These are phyloP conservation scores for Myxozyma nipponensis DNA, from an alignment of 805 yeast genomes.

Conservation along the genomic window DNA sequence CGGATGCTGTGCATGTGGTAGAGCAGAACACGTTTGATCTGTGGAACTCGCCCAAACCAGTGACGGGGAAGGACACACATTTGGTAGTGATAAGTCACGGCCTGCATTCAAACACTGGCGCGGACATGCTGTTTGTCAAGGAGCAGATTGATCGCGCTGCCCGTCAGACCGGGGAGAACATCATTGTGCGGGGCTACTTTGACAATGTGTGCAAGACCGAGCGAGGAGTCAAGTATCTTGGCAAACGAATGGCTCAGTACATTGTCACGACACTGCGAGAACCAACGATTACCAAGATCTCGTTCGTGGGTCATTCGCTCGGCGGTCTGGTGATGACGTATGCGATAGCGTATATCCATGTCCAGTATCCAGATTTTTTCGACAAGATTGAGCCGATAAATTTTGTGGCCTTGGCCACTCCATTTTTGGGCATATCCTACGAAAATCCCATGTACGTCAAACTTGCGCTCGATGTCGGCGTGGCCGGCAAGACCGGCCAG, in stretches of 20 bases:
- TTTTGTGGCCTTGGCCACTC: conserved; percentile 81
- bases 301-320: conserved; percentile 88
- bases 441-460: conserved; percentile 87
- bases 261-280: conserved; percentile 40
- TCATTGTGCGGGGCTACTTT: conserved; percentile 76
- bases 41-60: conserved; percentile 68
- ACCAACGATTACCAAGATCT: conserved; percentile 49
- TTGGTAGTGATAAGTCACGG: conserved; percentile 88
- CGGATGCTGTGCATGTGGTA: conserved; percentile 33
- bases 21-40: conserved; percentile 58
- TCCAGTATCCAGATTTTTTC: conserved; percentile 66
- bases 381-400: conserved; percentile 63
- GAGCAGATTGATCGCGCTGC: conserved; percentile 65
- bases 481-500: conserved; percentile 89
- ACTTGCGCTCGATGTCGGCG: conserved; percentile 77
- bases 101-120: conserved; percentile 79
- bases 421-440: conserved; percentile 78
- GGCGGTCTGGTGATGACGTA: conserved; percentile 92
- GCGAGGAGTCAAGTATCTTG: conserved; percentile 78
- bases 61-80: conserved; percentile 60
- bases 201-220: conserved; percentile 88
- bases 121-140: conserved; percentile 84
- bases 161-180: conserved; percentile 49
- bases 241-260: conserved; percentile 73
- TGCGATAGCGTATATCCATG: conserved; percentile 74